Conservation (phyloP, 495 filamentous ascomycete species). For the Wilcoxina mikolae region DNA sequence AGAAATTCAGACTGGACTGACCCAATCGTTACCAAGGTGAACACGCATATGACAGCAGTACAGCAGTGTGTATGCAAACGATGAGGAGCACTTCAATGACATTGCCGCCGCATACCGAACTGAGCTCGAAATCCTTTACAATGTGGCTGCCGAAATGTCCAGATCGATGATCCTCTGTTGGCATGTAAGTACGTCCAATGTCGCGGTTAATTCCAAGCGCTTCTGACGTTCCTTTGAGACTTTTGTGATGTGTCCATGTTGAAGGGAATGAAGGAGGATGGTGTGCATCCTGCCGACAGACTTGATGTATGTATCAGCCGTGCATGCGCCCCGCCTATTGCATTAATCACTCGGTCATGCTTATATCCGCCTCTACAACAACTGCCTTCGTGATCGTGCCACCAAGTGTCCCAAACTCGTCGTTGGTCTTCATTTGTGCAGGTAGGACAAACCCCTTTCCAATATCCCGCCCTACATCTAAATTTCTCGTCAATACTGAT, state of each 20-base stretch:
- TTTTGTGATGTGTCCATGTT: constrained; percentile 69
- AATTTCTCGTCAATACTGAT: neutral
- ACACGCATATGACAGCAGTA: constrained; percentile 47
- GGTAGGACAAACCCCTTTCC: too few relatives aligned
- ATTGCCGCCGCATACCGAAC: constrained; percentile 58
- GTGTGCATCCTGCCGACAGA: constrained; percentile 47
- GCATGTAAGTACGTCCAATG: constrained; percentile 41
- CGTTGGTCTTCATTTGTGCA: constrained; percentile 61
- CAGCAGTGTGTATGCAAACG: constrained; percentile 47
- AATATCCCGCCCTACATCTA: neutral
- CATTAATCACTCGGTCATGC: constrained; percentile 20
- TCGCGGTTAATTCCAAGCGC: neutral
- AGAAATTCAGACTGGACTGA: constrained; percentile 33
- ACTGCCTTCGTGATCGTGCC: constrained; percentile 47
- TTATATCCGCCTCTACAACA: constrained; percentile 67
- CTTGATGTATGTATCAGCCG: constrained; percentile 40
- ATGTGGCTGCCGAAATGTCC: constrained; percentile 54
- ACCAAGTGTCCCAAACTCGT: constrained; percentile 43
- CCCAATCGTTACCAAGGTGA: constrained; percentile 46
- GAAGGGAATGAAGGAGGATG: constrained; percentile 46
- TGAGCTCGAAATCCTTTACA: constrained; percentile 52
- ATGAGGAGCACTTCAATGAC: constrained; percentile 58
- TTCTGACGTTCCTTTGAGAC: constrained; percentile 33
- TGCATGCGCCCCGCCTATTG: too few relatives aligned
- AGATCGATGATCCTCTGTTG: constrained; percentile 63